Base-by-base conservation (phyloP, 2,329 filamentous ascomycete genomes). In the Hypoxylon sp. region DNA sequence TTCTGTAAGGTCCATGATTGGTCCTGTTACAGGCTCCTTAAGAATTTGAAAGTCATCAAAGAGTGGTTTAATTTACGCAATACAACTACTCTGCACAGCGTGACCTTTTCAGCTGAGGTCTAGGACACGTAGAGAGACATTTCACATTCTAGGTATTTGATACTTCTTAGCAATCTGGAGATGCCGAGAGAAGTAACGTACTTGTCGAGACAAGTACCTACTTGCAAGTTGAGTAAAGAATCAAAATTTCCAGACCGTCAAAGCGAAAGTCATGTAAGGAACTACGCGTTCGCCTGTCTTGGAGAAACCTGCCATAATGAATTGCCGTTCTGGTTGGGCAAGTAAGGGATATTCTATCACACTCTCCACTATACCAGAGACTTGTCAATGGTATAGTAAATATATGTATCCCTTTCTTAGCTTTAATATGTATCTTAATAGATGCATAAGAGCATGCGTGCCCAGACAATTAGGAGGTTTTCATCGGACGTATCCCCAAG, bases 371-470 rank as follows among this genome's bases (percentile, higher is more conserved):
- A 7, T 21, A 17, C 19, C n/a, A 7, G 9, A 21, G 17, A 21
- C 17, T 11, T 10, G 38, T 19, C 17, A 4, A 9, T 19, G 38
- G 38, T 17, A 43, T 43, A 38, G 14, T 38, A 17, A 2, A 43
- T 43, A 43, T 4, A 21, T 21, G 2, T 43, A 43, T 43, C 38
- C 38, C 38, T 43, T 43, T 43, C 38, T 43, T 43, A 43, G 38
- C 38, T 43, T 43, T 43, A 19, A 43, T 43, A 19, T 17, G 9
- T 43, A 11, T 43, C 38, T 21, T 43, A 43, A 21, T 43, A 43
- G 19, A 1, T 43, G 2, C 34, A 36, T 43, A 21, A 21, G 4
- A 21, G 17, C 38, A 43, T 43, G 17, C n/a, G 7, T 43, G 38
- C 38, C 38, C 14, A 43, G 38, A 43, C 38, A 43, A 21, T 21